These are phyloP conservation scores for Murraya paniculata DNA, from an alignment of 345 rosid genomes.

Conservation along the genomic window DNA sequence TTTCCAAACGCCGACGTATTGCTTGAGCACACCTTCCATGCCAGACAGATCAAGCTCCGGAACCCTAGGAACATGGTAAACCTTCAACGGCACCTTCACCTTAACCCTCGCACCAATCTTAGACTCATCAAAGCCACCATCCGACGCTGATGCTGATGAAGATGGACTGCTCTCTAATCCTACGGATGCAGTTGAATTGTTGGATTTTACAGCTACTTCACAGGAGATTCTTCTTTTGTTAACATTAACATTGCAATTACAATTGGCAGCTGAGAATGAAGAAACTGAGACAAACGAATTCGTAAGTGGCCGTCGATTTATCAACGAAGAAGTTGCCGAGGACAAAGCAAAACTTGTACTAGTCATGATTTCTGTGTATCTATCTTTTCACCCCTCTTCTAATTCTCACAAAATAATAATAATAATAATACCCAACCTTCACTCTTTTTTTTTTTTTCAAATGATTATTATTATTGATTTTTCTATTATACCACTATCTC, in stretches of 20 bases:
- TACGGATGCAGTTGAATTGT: slow-evolving; percentile 17
- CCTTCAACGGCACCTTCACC: slow-evolving; percentile 79
- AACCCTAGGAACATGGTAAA: slow-evolving; percentile 79
- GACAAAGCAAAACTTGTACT: slow-evolving; percentile 25
- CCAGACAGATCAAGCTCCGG: slow-evolving; percentile 74
- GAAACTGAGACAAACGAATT: slow-evolving; percentile 9
- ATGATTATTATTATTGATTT: no score
- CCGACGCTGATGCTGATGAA: slow-evolving; percentile 21
- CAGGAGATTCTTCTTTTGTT: slow-evolving; percentile 30
- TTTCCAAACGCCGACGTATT: slow-evolving; percentile 65
- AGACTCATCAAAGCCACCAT: slow-evolving; percentile 11
- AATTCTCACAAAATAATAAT: background rate
- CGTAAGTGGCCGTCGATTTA: slow-evolving; percentile 6
- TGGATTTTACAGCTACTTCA: slow-evolving; percentile 35
- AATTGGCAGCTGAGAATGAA: background rate
- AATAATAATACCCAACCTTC: no score
- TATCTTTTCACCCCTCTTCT: background rate
- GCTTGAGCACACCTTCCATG: slow-evolving; percentile 76
- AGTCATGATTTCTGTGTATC: slow-evolving; percentile 13
- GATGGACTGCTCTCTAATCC: slow-evolving; percentile 23
- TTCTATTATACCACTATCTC: no score
- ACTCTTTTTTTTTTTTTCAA: no score
- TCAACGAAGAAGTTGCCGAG: slow-evolving; percentile 17
- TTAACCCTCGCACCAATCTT: slow-evolving; percentile 65
- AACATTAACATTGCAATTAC: background rate